Base-by-base conservation (phyloP, 2,329 filamentous ascomycete species). In the Fusarium sp. region DNA sequence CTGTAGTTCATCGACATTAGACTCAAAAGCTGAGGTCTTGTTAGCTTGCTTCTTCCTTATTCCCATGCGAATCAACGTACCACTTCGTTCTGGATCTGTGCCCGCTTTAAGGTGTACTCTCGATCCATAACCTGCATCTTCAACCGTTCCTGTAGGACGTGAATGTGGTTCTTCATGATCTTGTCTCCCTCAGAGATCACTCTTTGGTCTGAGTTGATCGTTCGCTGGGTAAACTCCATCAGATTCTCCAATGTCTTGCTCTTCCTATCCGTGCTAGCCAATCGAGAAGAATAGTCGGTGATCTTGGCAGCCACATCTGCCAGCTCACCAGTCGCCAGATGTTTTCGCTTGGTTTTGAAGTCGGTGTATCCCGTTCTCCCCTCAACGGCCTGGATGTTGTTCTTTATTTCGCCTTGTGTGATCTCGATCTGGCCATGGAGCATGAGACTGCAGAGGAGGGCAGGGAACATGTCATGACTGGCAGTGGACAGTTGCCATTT, bases 51-150 rank as follows among this genome's bases (percentile, higher is more conserved):
- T 20, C 14, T 33, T 29, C 33, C 27, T 5, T 27, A 3, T 3
- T 16, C 27, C n/a, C 10, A 22, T 16, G 37, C 7, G 16, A 14
- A 31, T 27, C 14, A 24, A 78, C 81, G 68, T 77, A 83, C 82
- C n/a, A 80, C 82, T 57, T 80, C 78, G 41, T 83, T 83, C 45
- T 85, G 84, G n/a, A 85, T 79, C 24, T 84, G 79, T 1, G 83
- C 80, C 14, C 84, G 80, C 68, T 83, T 83, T 63, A 81, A 64
- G 2, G 78, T 81, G 43, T 82, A 85, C 2, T 81, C 77, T 29
- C 78, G 81, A 64, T 85, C 83, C 64, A 83, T 73, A 14, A 68
- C 60, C 63, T 84, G 84, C 81, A 83, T 83, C n/a, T 73, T 73
- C 2, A 81, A 68, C 27, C 83, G 77, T 22, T 83, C 74, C 27